Percentiles rank a stretch among this genome's conserved stretches.
Evolutionary conservation across 257 asterid genomes (phyloP).

Genomic region (Capsicum pubescens): DNA sequence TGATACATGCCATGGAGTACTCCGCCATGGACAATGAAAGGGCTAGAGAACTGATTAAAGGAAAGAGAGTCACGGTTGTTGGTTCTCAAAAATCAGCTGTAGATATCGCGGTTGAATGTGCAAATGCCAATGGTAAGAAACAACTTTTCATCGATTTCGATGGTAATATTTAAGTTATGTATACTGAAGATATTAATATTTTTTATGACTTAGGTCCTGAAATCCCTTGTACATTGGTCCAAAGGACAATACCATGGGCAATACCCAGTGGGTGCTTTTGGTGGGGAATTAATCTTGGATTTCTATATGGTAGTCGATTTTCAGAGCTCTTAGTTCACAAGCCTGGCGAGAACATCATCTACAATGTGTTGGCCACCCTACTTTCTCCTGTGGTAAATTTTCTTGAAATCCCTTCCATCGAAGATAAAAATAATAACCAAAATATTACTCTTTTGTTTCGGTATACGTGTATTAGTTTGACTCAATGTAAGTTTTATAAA

Average conservation of each 20-base stretch:
- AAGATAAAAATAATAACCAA: background rate
- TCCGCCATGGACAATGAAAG: conserved; percentile 55
- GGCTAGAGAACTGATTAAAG: conserved; percentile 59
- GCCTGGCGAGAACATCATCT: conserved; percentile 60
- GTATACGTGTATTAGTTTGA: background rate
- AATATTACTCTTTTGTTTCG: background rate
- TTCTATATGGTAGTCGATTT: conserved; percentile 52
- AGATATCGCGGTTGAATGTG: conserved; percentile 57
- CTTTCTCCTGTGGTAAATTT: conserved; percentile 67
- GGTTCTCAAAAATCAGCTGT: conserved; percentile 68
- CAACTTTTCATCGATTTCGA: background rate
- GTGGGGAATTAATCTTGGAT: conserved; percentile 55
- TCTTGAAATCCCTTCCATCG: background rate
- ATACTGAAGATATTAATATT: background rate
- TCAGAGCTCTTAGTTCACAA: conserved; percentile 72
- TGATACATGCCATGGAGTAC: conserved; percentile 62
- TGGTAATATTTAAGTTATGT: background rate
- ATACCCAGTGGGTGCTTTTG: conserved; percentile 43
- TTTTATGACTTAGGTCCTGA: conserved; percentile 45
- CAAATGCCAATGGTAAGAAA: conserved; percentile 50
- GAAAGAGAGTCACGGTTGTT: conserved; percentile 50
- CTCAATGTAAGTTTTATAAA: too few relatives aligned
- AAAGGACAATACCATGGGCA: conserved; percentile 60
- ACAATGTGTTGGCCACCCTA: conserved; percentile 46
- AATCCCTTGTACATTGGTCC: conserved; percentile 67